A percentile compares a stretch with the other conserved stretches of the same genome.
Conservation (phyloP, 176 grass and related monocot genomes). For the Elaeis guineensis region DNA sequence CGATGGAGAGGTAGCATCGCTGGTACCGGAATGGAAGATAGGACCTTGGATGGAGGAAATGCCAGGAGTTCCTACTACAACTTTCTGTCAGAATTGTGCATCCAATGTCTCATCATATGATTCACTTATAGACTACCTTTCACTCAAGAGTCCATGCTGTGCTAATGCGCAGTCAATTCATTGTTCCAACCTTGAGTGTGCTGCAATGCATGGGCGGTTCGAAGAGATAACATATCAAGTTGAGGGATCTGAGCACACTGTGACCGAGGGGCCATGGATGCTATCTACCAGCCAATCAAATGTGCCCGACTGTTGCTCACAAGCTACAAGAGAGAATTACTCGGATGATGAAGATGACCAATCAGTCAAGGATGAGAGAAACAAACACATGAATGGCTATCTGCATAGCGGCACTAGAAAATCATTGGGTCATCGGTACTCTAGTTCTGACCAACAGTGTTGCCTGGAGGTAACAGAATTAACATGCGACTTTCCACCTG, state of each 20-base stretch:
- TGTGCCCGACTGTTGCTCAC: slow-evolving; percentile 19
- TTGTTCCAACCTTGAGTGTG: slow-evolving; percentile 25
- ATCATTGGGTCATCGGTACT: slow-evolving; percentile 24
- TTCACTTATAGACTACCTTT: slow-evolving; percentile 64
- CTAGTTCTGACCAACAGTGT: slow-evolving; percentile 35
- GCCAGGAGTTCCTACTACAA: slow-evolving; percentile 9
- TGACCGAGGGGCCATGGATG: not conserved
- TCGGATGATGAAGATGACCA: slow-evolving; percentile 33
- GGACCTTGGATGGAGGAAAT: slow-evolving; percentile 75
- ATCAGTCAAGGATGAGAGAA: slow-evolving; percentile 26
- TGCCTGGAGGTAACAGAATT: not conserved
- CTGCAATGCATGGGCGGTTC: slow-evolving; percentile 44
- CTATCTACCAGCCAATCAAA: not conserved
- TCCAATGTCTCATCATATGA: slow-evolving; percentile 64
- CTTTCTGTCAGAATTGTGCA: slow-evolving; percentile 49
- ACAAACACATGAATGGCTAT: slow-evolving; percentile 30
- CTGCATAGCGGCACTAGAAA: slow-evolving; percentile 6
- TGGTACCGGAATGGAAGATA: slow-evolving; percentile 77
- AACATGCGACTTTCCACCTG: no score
- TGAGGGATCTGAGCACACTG: slow-evolving; percentile 4
- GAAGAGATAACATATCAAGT: slow-evolving; percentile 74
- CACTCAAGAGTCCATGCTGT: not conserved
- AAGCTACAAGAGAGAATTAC: slow-evolving; percentile 13
- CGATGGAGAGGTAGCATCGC: slow-evolving; percentile 60
- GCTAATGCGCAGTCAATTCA: slow-evolving; percentile 17